Percentiles rank a stretch among this genome's conserved stretches.
Evolutionary conservation across 78 protist species (phyloP).

Genomic region (Chrysochromulina parva): DNA sequence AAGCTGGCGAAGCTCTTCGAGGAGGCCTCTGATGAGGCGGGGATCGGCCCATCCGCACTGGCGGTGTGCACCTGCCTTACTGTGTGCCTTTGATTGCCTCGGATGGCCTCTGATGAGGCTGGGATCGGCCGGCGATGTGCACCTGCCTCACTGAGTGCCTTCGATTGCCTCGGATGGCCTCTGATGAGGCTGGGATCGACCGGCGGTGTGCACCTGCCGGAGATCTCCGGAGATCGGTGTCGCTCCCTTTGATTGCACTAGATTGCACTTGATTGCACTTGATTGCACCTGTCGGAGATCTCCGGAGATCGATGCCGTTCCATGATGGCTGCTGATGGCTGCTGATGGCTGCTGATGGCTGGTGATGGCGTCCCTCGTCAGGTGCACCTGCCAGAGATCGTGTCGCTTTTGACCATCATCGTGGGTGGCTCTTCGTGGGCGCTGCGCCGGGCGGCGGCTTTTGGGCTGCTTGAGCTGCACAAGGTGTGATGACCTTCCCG

Average conservation of each 20-base stretch:
- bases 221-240: too few relatives aligned
- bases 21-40: not conserved
- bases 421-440: not conserved
- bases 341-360: too few relatives aligned
- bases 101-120: too few relatives aligned
- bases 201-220: not conserved
- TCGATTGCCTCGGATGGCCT: too few relatives aligned
- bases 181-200: too few relatives aligned
- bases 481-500: not conserved
- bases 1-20: not conserved
- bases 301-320: too few relatives aligned
- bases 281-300: not conserved
- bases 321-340: too few relatives aligned
- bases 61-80: too few relatives aligned
- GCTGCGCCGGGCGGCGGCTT: conserved; percentile 8
- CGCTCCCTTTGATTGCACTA: too few relatives aligned
- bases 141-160: not conserved
- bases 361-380: too few relatives aligned
- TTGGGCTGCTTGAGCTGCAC: not conserved
- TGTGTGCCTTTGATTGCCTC: too few relatives aligned
- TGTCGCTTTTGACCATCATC: not conserved
- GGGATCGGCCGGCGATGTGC: not conserved
- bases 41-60: not conserved
- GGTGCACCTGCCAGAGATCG: not conserved
- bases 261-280: too few relatives aligned